These are phyloP conservation scores for Coemansia sp. DNA, from an alignment of 192 early-diverging fungal genomes.

Conservation along the genomic window DNA sequence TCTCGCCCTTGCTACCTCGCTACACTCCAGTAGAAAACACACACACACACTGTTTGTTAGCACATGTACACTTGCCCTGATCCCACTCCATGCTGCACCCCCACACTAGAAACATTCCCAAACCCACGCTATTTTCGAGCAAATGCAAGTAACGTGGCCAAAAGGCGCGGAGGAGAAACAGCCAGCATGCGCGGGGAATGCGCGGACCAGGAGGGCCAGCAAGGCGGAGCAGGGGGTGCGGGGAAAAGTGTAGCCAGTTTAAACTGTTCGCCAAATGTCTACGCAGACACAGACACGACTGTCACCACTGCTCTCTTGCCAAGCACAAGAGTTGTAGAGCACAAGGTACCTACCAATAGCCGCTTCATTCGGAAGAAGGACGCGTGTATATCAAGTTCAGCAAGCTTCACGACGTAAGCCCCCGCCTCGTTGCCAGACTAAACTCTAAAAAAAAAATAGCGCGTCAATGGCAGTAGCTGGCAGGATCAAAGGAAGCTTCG, in stretches of 20 bases:
- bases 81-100: background rate
- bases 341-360: conserved; percentile 19
- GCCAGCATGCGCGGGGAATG: background rate
- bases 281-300: background rate
- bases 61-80: background rate
- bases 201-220: conserved; percentile 10
- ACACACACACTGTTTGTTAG: conserved; percentile 6
- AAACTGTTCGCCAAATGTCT: background rate
- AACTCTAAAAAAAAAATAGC: background rate
- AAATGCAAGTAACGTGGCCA: conserved; percentile 4
- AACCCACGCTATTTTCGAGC: conserved; percentile 3
- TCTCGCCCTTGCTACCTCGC: conserved; percentile 40
- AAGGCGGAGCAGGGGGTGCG: background rate
- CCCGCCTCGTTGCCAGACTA: background rate
- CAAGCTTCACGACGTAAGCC: background rate
- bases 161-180: conserved; percentile 7
- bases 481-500: background rate
- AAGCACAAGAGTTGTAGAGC: background rate
- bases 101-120: conserved; percentile 12
- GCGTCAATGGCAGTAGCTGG: conserved; percentile 9
- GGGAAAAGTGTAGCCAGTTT: background rate
- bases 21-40: conserved; percentile 19
- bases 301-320: background rate
- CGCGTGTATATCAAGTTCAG: background rate
- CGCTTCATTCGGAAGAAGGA: conserved; percentile 18